These are phyloP conservation scores for Rhodotorula mucilaginosa DNA, from an alignment of 1,284 basidiomycete species.

Conservation along the genomic window DNA sequence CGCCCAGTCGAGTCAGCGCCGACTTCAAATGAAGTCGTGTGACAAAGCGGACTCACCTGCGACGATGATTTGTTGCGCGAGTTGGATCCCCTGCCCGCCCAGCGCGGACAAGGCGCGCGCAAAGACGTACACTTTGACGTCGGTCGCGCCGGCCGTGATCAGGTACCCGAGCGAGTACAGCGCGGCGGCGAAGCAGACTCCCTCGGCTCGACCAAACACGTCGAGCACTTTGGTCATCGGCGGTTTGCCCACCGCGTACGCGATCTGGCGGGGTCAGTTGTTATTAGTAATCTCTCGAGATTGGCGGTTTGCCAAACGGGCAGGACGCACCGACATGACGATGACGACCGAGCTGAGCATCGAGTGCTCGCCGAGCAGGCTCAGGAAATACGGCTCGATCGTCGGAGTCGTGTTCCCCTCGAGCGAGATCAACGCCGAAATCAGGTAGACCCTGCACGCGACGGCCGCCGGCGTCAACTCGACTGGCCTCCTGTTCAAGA, in stretches of 20 bases:
- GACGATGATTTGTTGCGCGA: conserved; percentile 46
- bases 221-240: conserved; percentile 47
- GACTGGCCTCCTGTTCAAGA: no score
- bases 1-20: no score
- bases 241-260: conserved; percentile 45
- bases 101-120: conserved; percentile 42
- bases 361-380: conserved; percentile 43
- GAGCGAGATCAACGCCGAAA: conserved; percentile 41
- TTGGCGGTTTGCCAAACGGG: not conserved
- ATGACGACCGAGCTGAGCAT: conserved; percentile 43
- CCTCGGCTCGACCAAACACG: conserved; percentile 46
- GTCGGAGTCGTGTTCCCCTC: conserved; percentile 44
- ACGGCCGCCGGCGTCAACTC: not conserved
- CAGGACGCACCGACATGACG: conserved; percentile 40
- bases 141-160: conserved; percentile 38
- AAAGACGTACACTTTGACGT: conserved; percentile 39
- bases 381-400: conserved; percentile 46
- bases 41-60: conserved; percentile 26
- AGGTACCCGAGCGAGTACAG: conserved; percentile 44
- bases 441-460: conserved; percentile 32
- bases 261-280: conserved; percentile 33
- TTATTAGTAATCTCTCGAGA: not conserved
- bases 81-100: conserved; percentile 45
- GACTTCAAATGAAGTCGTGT: no score
- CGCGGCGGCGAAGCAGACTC: conserved; percentile 42